phyloP scores from a whole-genome alignment of 139 green algal species.

The Ettlia oleoabundans region DNA sequence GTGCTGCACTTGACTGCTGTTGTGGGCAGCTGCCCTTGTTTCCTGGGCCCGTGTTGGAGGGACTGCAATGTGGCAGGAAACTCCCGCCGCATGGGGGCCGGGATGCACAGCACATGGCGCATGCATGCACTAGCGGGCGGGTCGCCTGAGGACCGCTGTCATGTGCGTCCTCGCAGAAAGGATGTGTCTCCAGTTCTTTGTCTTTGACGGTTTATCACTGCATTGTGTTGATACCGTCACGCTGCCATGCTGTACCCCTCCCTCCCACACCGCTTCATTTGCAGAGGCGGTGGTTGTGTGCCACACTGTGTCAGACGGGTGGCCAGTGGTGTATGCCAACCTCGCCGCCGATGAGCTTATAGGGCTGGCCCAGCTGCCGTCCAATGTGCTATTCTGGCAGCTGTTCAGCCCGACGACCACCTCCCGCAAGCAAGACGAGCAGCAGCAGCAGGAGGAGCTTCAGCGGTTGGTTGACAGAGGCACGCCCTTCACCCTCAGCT shows the following conservation, averaged over 20 bases:
- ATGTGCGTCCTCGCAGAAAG: too few species aligned
- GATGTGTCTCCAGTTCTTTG: too few species aligned
- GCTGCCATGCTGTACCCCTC: background rate
- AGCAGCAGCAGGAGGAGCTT: background rate
- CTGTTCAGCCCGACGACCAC: background rate
- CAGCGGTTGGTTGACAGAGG: background rate
- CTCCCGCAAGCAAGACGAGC: background rate
- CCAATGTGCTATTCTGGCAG: background rate
- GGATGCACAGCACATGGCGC: too few species aligned
- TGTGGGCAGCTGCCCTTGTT: too few species aligned
- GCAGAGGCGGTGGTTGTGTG: background rate
- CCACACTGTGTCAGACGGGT: background rate
- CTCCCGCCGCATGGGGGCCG: too few species aligned
- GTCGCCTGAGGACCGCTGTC: too few species aligned
- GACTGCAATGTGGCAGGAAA: too few species aligned
- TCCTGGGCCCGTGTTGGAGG: too few species aligned
- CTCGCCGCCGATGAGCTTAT: background rate
- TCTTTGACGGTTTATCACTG: too few species aligned
- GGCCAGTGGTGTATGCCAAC: slow-evolving; percentile 5
- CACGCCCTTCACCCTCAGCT: background rate
- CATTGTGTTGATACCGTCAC: background rate
- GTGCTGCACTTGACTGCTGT: background rate
- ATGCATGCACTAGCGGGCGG: too few species aligned
- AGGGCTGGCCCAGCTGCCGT: background rate
- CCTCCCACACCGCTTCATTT: background rate